A percentile compares a stretch with the other conserved stretches of the same genome.
Evolutionary conservation across 1,284 basidiomycete genomes (phyloP).

Genomic region (Cystobasidium slooffiae): DNA sequence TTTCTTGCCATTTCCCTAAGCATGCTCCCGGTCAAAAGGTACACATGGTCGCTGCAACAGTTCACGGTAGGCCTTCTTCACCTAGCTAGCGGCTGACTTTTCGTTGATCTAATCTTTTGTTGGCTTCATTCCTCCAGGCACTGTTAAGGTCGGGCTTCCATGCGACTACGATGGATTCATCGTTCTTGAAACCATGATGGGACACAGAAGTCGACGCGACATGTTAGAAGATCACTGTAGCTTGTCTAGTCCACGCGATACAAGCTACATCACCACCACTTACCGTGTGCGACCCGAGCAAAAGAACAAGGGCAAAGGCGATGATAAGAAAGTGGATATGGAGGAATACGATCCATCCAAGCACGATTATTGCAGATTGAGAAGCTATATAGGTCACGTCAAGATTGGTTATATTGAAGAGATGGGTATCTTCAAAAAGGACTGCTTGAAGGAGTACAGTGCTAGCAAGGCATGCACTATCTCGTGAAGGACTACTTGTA

Average conservation of each 20-base stretch:
- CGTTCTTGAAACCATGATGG: neutral
- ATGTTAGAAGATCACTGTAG: neutral
- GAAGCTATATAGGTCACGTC: neutral
- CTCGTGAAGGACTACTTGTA: neutral
- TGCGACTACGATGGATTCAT: slow-evolving; percentile 2
- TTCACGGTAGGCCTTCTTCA: neutral
- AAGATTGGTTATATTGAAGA: slow-evolving; percentile 5
- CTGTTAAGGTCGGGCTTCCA: neutral
- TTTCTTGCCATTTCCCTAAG: neutral
- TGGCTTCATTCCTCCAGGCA: neutral
- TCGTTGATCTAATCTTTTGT: too few relatives aligned
- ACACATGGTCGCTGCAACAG: neutral
- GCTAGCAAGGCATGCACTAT: neutral
- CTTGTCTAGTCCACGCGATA: too few relatives aligned
- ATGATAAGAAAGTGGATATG: too few relatives aligned
- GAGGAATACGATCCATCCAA: neutral
- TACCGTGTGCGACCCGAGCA: too few relatives aligned
- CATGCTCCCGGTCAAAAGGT: neutral
- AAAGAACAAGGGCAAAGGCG: too few relatives aligned
- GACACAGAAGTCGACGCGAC: neutral
- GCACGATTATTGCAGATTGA: neutral
- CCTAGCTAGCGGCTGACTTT: neutral
- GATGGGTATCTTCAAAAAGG: neutral
- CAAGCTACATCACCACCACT: too few relatives aligned
- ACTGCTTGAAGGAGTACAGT: neutral